phyloP scores from a whole-genome alignment of 495 filamentous ascomycete species.

The Pyrenula massariospora region DNA sequence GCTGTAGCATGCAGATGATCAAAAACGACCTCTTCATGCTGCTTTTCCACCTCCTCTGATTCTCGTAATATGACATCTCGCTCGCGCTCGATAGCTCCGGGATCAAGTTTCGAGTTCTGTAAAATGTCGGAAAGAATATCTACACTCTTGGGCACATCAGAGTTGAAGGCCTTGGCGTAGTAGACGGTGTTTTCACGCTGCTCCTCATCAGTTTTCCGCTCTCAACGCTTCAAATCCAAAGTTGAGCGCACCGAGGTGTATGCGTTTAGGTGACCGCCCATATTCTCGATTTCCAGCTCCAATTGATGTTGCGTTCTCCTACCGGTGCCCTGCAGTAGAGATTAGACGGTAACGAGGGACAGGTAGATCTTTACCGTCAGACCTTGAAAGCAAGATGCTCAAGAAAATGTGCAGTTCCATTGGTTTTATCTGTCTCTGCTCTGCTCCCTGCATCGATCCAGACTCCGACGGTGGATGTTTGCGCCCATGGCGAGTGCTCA shows the following conservation, averaged over 20 bases:
- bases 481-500: constrained; percentile 95
- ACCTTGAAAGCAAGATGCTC: constrained; percentile 99
- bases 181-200: constrained; percentile 99
- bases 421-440: constrained; percentile 96
- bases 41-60: constrained; percentile 99
- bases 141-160: constrained; percentile 87
- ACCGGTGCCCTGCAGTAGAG: constrained; percentile 59
- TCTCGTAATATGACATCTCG: constrained; percentile 96
- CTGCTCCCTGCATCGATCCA: constrained; percentile 98
- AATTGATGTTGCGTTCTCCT: constrained; percentile 90
- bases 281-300: constrained; percentile 99
- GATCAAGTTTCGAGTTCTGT: constrained; percentile 95
- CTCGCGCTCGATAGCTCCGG: constrained; percentile 86
- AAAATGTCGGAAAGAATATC: constrained; percentile 98
- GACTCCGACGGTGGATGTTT: constrained; percentile 95
- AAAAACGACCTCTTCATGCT: constrained; percentile 98
- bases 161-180: constrained; percentile 98
- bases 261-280: constrained; percentile 97
- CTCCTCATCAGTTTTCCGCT: constrained; percentile 19
- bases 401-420: constrained; percentile 98
- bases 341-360: constrained; percentile 5
- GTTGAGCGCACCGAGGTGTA: constrained; percentile 84
- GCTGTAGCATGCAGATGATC: constrained; percentile 98
- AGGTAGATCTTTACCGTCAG: neutral
- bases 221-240: neutral